A percentile compares a stretch with the other conserved stretches of the same genome.
Evolutionary conservation across 257 asterid species (phyloP).

Genomic region (Jasminum sambac): DNA sequence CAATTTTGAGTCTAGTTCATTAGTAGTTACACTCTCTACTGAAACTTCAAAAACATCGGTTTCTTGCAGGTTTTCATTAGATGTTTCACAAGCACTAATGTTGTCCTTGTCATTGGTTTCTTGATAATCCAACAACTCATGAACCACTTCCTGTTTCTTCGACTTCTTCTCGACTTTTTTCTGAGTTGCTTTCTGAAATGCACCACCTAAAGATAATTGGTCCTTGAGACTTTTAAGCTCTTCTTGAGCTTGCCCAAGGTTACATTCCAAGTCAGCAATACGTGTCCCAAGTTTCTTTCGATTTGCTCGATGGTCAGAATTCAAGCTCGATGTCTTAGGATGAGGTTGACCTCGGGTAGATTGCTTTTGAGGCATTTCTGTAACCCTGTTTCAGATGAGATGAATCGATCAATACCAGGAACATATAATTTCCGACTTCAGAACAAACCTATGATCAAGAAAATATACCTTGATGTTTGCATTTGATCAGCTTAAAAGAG

Average conservation of each 20-base stretch:
- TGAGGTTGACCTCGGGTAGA: conserved; percentile 55
- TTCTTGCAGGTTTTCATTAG: conserved; percentile 50
- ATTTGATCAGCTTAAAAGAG: conserved; percentile 31
- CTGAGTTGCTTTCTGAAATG: conserved; percentile 63
- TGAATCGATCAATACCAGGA: conserved; percentile 4
- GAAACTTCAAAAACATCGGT: conserved; percentile 81
- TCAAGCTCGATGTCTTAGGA: conserved; percentile 63
- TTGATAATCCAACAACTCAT: conserved; percentile 25
- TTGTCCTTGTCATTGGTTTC: conserved; percentile 33
- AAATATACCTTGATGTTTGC: conserved; percentile 76
- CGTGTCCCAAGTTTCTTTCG: conserved; percentile 81
- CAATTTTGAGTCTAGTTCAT: too few relatives aligned
- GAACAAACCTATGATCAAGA: neutral
- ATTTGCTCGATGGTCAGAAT: conserved; percentile 52
- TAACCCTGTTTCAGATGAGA: conserved; percentile 32
- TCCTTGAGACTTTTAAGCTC: conserved; percentile 74
- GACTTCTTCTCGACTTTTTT: conserved; percentile 58
- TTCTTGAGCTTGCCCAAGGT: conserved; percentile 82
- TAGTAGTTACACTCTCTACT: conserved; percentile 33
- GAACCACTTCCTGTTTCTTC: conserved; percentile 39
- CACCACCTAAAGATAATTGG: conserved; percentile 62
- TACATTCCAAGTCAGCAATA: conserved; percentile 83
- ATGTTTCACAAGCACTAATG: conserved; percentile 21
- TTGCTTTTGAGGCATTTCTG: conserved; percentile 69
- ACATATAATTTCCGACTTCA: neutral